These are phyloP conservation scores for Wickerhamiella parazyma DNA, from an alignment of 805 yeast species.

Conservation along the genomic window DNA sequence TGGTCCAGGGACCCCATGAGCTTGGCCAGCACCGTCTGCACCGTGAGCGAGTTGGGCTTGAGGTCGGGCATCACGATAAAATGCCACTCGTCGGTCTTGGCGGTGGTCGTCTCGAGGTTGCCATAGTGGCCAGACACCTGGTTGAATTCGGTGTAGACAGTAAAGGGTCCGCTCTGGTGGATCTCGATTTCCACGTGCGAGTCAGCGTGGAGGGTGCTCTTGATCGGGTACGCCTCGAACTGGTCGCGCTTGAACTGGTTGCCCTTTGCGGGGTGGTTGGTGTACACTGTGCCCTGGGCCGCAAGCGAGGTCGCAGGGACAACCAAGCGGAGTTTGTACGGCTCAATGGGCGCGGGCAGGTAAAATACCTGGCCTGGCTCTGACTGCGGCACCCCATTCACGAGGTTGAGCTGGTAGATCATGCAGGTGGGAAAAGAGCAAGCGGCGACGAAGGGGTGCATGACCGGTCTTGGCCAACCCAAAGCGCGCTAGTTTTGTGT, in stretches of 20 bases:
- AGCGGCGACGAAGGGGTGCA: too few species aligned
- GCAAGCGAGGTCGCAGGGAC: conserved; percentile 66
- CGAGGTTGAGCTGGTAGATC: conserved; percentile 18
- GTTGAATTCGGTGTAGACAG: conserved; percentile 54
- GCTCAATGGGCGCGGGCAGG: conserved; percentile 30
- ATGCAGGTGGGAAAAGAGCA: neutral
- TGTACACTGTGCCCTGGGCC: conserved; percentile 57
- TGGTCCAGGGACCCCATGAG: conserved; percentile 59
- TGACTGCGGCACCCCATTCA: conserved; percentile 22
- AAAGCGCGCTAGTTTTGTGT: too few species aligned
- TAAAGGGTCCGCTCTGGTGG: conserved; percentile 63
- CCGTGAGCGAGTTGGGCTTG: conserved; percentile 56
- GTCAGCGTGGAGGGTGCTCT: conserved; percentile 47
- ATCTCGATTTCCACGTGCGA: conserved; percentile 46
- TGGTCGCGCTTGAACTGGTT: conserved; percentile 41
- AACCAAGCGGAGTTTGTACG: conserved; percentile 39
- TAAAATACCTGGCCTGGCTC: conserved; percentile 26
- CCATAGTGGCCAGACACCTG: conserved; percentile 17
- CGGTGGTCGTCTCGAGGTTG: conserved; percentile 23
- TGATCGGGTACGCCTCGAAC: conserved; percentile 36
- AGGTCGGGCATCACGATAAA: conserved; percentile 75
- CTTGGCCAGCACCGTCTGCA: conserved; percentile 79
- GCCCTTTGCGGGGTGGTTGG: conserved; percentile 48
- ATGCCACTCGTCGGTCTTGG: conserved; percentile 42
- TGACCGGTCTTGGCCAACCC: too few species aligned